Conservation (phyloP, 1,139 yeast genomes). For the Scheffersomyces quercinus region DNA sequence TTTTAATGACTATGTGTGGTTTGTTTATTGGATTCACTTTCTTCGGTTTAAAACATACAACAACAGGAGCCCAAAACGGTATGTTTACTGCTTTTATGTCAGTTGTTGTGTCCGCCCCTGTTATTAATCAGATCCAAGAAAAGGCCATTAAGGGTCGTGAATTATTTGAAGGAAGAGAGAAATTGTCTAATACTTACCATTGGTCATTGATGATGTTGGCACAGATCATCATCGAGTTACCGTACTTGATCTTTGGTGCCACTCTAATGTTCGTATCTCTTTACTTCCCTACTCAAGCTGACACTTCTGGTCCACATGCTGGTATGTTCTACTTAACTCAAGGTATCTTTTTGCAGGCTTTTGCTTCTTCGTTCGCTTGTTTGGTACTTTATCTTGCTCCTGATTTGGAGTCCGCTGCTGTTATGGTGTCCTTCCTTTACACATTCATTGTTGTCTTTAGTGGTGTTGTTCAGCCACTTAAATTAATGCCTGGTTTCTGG, state of each 20-base stretch:
- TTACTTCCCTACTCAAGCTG: constrained; percentile 60
- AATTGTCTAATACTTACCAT: constrained; percentile 64
- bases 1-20: constrained; percentile 45
- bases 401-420: constrained; percentile 62
- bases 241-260: constrained; percentile 54
- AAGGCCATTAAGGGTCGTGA: constrained; percentile 55
- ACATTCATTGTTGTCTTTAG: constrained; percentile 58
- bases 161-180: constrained; percentile 62
- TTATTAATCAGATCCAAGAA: constrained; percentile 39
- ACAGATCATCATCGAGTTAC: constrained; percentile 55
- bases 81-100: constrained; percentile 54
- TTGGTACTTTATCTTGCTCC: constrained; percentile 59
- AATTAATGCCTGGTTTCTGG: constrained; percentile 70
- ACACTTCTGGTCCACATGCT: constrained; percentile 46
- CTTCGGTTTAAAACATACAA: constrained; percentile 35
- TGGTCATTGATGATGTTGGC: constrained; percentile 58
- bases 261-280: constrained; percentile 53
- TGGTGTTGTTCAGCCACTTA: constrained; percentile 63
- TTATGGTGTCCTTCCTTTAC: constrained; percentile 52
- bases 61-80: constrained; percentile 53
- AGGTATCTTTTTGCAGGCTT: constrained; percentile 54
- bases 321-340: constrained; percentile 44
- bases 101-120: constrained; percentile 51
- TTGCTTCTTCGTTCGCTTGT: constrained; percentile 55
- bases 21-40: constrained; percentile 57